Base-by-base conservation (phyloP, 805 yeast species). In the Saccharomycopsis guyanensis region DNA sequence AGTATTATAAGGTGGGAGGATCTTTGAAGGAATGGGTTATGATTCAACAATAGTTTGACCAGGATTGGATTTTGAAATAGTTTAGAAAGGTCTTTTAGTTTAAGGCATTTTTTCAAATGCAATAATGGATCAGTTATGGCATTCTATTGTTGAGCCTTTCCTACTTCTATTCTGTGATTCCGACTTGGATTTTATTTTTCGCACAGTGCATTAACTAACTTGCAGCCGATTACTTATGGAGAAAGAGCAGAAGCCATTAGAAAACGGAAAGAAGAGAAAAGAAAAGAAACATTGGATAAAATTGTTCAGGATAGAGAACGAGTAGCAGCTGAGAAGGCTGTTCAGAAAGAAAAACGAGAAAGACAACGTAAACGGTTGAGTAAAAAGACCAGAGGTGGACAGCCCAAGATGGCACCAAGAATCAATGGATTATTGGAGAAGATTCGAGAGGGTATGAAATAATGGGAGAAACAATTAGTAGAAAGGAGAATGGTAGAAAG, bases 351-450 rank as follows among this genome's bases (percentile, higher is more conserved):
- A 33, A 65, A 67, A 57, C 64, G 73, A 56, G 73, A 67, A 59
- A 66, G 56, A 29, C 73, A 72, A 54, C 66, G 72, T 24, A 69
- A 73, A 49, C 60, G 56, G 19, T 55, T 80, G 43, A 65, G 70
- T 6, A 69, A 72, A 48, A 79, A 69, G 51, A 89, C 95, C 1
- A 70, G 70, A 56, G 59, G 67, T 3, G 97, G 97, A 0, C 97
- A 89, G 61, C 97, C 97, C 2, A 64, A 76, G 38, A 86, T 89
- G 91, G 96, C 87, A 0, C 94, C 96, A 13, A 76, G 94, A 62
- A 86, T 89, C 48, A 81, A 78, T 46, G 76, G 78, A 55, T 66
- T 89, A 38, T 69, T 89, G 41, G 93, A 83, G 45, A 86, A 87
- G 62, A 85, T 89, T 51, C 79, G 76, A 57, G 64, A 63, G 24